Evolutionary conservation across 257 asterid genomes (phyloP), one percentile per base, ranked within the genome.

Genomic region (Galeopsis tetrahit): DNA sequence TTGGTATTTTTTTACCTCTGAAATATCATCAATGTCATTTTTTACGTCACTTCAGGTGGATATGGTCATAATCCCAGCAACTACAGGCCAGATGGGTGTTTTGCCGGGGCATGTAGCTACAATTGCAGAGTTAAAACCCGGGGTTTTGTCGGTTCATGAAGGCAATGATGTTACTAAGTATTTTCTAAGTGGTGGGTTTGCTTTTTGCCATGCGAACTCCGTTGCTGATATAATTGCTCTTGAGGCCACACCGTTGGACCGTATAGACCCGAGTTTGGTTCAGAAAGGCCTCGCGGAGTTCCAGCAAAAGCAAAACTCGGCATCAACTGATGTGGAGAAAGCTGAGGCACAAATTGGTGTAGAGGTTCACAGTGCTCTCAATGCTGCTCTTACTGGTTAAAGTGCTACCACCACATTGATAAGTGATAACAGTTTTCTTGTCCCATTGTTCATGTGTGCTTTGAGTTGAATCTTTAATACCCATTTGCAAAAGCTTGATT

Each of bases 71-170:
- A 65, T 91, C 39, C 97, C 97, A 8, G 95, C 98, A 67, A 76
- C 87, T 40, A 88, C 93, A 0, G 96, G 98, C 60, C 96, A 90
- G 70, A 92, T 92, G 98, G 96, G 96, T 88, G 93, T 92, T 68
- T 82, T 92, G 82, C 96, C 98, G 0, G 94, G 96, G 59, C 98
- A 92, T 49, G 98, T 92, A n/a, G 82, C 98, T 4, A 86, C 98
- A 33, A 88, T 92, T 74, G 96, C 96, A 2, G 98, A 89, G 86
- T 84, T 92, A 38, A 89, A 91, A 74, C 95, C 96, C 1, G 93
- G 96, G 14, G 52, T 91, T 33, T 44, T 91, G 71, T 82, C 95
- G 11, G 93, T 91, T 58, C 96, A 89, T 9, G 94, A 89, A 73
- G 96, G 95, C 59, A 87, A 78, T 36, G 93, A 87, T 9, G 89